Conservation (phyloP, 257 asterid species). For the Galeopsis tetrahit region DNA sequence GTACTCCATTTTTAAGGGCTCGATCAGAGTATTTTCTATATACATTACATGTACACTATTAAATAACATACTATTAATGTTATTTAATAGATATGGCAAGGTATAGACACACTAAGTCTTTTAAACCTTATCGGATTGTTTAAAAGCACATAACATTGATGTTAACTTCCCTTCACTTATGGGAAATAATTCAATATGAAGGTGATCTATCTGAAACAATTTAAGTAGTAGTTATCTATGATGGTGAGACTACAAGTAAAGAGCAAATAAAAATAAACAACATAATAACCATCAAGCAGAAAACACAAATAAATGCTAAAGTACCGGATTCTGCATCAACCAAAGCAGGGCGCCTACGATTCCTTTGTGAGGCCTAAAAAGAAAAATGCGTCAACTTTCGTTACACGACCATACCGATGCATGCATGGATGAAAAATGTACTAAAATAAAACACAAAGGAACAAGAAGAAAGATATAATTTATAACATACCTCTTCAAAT, state of each 20-base stretch:
- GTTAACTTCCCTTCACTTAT: neutral
- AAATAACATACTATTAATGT: too few species aligned
- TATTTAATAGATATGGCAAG: too few species aligned
- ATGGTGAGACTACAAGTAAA: neutral
- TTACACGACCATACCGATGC: too few species aligned
- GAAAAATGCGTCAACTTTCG: too few species aligned
- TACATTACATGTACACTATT: too few species aligned
- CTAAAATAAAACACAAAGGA: conserved; percentile 14
- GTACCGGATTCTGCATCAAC: conserved; percentile 87
- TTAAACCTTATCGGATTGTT: too few species aligned
- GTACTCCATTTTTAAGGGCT: too few species aligned
- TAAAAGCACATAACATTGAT: too few species aligned
- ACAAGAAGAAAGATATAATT: neutral
- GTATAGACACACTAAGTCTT: too few species aligned
- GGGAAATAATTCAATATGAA: neutral
- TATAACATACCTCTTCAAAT: conserved; percentile 50
- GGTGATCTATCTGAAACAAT: neutral
- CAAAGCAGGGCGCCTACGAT: conserved; percentile 51
- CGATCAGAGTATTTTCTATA: too few species aligned
- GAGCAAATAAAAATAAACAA: neutral
- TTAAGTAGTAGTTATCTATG: neutral
- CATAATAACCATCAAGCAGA: neutral
- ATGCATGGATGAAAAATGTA: too few species aligned
- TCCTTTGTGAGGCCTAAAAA: conserved; percentile 70
- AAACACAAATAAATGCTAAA: neutral